Base-by-base conservation (phyloP, 1,284 basidiomycete species). In the Sporisorium scitamineum region DNA sequence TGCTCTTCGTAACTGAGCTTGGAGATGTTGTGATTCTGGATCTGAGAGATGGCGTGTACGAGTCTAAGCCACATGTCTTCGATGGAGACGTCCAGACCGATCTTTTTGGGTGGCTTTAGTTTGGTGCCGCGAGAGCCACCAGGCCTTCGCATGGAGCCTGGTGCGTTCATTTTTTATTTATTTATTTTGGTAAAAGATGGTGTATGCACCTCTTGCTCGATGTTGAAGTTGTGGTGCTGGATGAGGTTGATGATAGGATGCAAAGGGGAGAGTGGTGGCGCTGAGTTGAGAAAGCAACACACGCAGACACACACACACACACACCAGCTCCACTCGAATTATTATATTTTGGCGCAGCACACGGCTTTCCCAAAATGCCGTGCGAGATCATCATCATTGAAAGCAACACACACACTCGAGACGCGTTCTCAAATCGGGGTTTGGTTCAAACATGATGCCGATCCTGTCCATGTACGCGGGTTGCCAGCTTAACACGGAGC, bases 1-100 rank as follows among this genome's bases (percentile, higher is more conserved):
- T 96, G 95, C 87, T 97, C 96, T 86, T 99, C 97, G 83, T 95
- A 99, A 16, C 94, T 97, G 31, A 99, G 90, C 82, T 91, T 92
- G 61, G 91, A 91, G 8, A 94, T 94, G 86, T 97, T 94, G 87
- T 97, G 94, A 79, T 94, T 93, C 86, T 97, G 94, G 63, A 99
- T 99, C 88, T 97, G 94, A 64, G 90, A 89, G 79, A 99, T 95
- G 76, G 97, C 97, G 61, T 88, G 88, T 20, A 92, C 89, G 16
- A 97, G 88, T 74, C 90, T 89, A 22, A 88, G 83, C 93, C 94
- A 95, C 80, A 83, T 82, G 20, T 84, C 82, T 20, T 82, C 76
- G 48, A 77, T 62, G 0, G 80, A 69, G 45, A 84, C 50, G 6
- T 80, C 72, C 32, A 80, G 77, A 27, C 84, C 84, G 34, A 74